Conservation (phyloP, 768 basidiomycete species). For the Cubamyces sp. region DNA sequence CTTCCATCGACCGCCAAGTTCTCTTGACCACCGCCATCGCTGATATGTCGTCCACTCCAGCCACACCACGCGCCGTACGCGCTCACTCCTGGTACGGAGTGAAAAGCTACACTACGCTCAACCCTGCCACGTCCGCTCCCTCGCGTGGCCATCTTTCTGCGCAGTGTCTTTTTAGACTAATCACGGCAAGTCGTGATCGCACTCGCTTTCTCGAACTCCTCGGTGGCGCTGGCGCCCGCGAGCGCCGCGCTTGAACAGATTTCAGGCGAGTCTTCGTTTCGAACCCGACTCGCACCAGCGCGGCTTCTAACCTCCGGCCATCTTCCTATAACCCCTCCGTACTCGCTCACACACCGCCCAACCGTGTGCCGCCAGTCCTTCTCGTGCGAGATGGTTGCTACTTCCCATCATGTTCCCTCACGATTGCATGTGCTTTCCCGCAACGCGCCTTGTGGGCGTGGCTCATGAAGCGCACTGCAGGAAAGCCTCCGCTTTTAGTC, state of each 20-base stretch:
- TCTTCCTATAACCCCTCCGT: background rate
- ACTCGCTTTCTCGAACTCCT: slow-evolving; percentile 11
- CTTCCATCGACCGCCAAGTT: background rate
- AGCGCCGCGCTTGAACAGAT: slow-evolving; percentile 10
- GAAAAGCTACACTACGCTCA: no score
- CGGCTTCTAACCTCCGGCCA: slow-evolving; percentile 13
- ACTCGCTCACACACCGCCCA: background rate
- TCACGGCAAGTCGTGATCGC: slow-evolving; percentile 19
- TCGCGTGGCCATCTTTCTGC: slow-evolving; percentile 10
- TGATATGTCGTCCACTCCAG: no score
- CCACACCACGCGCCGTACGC: no score
- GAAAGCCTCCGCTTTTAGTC: no score
- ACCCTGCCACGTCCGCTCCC: background rate
- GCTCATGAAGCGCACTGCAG: background rate
- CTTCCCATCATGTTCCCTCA: background rate
- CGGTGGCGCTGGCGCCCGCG: slow-evolving; percentile 14
- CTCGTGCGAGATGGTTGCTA: slow-evolving; percentile 4
- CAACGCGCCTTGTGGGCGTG: background rate
- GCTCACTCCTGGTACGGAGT: no score
- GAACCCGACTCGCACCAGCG: background rate
- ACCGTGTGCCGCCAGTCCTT: slow-evolving; percentile 7
- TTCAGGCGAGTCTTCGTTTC: slow-evolving; percentile 11
- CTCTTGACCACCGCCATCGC: no score
- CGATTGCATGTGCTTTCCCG: slow-evolving; percentile 1
- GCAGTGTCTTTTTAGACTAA: slow-evolving; percentile 16